phyloP scores from a whole-genome alignment of 257 asterid species.

The Solanum okadae region DNA sequence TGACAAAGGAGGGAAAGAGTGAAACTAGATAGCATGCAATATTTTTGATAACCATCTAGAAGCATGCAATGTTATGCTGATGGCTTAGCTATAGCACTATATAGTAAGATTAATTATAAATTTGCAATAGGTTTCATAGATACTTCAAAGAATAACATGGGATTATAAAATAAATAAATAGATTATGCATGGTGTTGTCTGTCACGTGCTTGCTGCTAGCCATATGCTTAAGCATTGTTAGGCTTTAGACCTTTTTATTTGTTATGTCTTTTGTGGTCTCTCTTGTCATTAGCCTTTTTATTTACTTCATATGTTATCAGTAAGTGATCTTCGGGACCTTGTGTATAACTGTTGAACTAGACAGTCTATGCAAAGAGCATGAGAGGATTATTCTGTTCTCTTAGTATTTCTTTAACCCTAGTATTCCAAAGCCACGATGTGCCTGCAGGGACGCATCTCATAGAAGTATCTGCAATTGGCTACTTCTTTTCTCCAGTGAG shows the following conservation, averaged over 20 bases:
- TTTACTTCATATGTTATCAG: neutral
- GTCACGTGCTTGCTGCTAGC: neutral
- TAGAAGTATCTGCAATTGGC: conserved; percentile 87
- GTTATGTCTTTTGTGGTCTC: neutral
- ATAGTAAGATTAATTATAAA: neutral
- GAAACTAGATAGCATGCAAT: neutral
- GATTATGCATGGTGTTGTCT: neutral
- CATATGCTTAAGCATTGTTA: neutral
- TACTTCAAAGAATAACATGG: neutral
- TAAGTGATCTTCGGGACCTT: neutral
- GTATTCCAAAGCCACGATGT: conserved; percentile 63
- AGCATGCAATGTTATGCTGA: neutral
- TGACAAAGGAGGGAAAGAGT: neutral
- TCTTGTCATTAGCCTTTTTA: neutral
- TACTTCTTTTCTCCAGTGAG: conserved; percentile 93
- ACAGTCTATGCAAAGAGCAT: neutral
- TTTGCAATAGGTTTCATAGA: neutral
- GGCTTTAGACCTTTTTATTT: neutral
- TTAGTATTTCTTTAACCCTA: conserved; percentile 39
- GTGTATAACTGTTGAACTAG: neutral
- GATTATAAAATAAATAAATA: neutral
- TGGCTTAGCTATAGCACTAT: neutral
- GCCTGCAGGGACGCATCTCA: conserved; percentile 96
- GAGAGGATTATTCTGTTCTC: neutral
- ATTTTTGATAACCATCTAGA: neutral